These are phyloP conservation scores for Xylariales sp. DNA, from an alignment of 2,329 filamentous ascomycete genomes.

Conservation along the genomic window DNA sequence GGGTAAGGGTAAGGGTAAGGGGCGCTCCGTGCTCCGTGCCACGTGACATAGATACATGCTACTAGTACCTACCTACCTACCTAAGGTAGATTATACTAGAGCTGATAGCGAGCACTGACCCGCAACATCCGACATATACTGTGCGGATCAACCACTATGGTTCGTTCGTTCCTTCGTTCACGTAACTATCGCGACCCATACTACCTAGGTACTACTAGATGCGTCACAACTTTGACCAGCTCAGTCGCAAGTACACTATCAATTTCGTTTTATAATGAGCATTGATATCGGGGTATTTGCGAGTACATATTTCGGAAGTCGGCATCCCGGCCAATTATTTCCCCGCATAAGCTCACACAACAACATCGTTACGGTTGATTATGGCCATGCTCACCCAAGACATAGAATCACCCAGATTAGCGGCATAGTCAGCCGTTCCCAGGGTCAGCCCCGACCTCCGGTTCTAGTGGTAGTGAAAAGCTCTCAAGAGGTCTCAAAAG, in stretches of 20 bases:
- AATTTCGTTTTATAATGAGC: neutral
- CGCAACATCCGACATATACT: neutral
- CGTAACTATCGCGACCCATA: neutral
- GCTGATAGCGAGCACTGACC: too few species aligned
- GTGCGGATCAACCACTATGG: neutral
- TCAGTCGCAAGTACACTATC: neutral
- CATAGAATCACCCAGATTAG: neutral
- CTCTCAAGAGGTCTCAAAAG: too few species aligned
- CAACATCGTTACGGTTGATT: conserved; percentile 15
- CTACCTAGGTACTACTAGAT: neutral
- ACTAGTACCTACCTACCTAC: neutral
- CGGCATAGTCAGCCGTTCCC: neutral
- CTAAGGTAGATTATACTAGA: neutral
- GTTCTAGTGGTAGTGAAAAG: neutral
- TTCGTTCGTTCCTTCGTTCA: too few species aligned
- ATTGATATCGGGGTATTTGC: neutral
- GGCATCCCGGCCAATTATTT: neutral
- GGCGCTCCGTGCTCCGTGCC: conserved; percentile 27
- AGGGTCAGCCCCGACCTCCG: neutral
- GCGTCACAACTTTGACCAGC: conserved; percentile 1
- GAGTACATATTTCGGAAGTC: neutral
- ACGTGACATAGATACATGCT: conserved; percentile 28
- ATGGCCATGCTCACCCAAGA: neutral
- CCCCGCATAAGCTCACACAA: conserved; percentile 15
- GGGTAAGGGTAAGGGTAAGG: conserved; percentile 13